Percentiles rank a stretch among this genome's conserved stretches.
Evolutionary conservation across 2,329 filamentous ascomycete species (phyloP).

Genomic region (Hymenoscyphus linearis): DNA sequence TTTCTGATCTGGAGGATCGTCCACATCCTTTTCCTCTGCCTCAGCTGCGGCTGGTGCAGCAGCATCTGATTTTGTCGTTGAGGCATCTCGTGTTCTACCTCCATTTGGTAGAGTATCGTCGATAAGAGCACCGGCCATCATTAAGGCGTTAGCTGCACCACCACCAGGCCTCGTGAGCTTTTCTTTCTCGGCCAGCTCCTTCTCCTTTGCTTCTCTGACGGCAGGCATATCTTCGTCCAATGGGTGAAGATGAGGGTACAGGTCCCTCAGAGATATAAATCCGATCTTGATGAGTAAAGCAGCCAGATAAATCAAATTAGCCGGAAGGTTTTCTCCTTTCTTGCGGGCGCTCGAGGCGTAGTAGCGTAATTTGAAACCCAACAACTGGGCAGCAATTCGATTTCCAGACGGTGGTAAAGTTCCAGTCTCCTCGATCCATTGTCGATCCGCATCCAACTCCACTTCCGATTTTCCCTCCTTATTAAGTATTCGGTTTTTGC

Average conservation of each 20-base stretch:
- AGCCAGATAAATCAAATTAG: slow-evolving; percentile 87
- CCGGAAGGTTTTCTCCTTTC: slow-evolving; percentile 71
- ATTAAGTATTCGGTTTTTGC: slow-evolving; percentile 40
- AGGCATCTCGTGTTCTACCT: slow-evolving; percentile 41
- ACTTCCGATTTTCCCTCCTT: slow-evolving; percentile 35
- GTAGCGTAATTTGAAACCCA: slow-evolving; percentile 95
- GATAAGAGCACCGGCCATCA: slow-evolving; percentile 77
- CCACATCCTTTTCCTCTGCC: slow-evolving; percentile 45
- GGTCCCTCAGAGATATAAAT: slow-evolving; percentile 85
- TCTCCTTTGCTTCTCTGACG: slow-evolving; percentile 63
- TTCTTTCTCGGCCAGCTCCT: slow-evolving; percentile 76
- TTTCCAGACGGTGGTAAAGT: slow-evolving; percentile 83
- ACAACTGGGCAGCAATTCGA: slow-evolving; percentile 83
- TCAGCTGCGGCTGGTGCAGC: slow-evolving; percentile 41
- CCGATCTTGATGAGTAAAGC: slow-evolving; percentile 94
- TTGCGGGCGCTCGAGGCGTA: slow-evolving; percentile 79
- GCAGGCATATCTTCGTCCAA: slow-evolving; percentile 75
- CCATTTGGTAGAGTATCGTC: slow-evolving; percentile 65
- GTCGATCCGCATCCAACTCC: slow-evolving; percentile 49
- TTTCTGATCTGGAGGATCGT: slow-evolving; percentile 83
- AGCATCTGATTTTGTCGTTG: slow-evolving; percentile 47
- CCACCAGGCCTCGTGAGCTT: slow-evolving; percentile 64
- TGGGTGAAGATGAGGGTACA: slow-evolving; percentile 90
- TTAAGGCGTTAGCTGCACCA: slow-evolving; percentile 71
- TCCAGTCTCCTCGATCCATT: slow-evolving; percentile 77